Conservation (phyloP, 164 flowering plant species). For the Kingdonia uniflora region DNA sequence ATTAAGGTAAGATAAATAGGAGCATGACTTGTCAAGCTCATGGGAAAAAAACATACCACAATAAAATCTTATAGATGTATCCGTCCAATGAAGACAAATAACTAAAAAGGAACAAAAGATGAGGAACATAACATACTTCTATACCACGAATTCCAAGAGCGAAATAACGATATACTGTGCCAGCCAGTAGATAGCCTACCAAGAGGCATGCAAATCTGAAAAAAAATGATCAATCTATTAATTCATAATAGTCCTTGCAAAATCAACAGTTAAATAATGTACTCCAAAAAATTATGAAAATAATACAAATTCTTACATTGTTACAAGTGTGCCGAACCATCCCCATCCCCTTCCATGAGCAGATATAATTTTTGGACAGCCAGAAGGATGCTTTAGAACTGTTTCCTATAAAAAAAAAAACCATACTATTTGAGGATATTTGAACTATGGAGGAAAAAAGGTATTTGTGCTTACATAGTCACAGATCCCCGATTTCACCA, state of each 20-base stretch:
- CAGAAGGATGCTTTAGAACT: slow-evolving; percentile 68
- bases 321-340: slow-evolving; percentile 60
- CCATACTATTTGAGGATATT: neutral
- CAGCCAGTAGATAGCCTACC: slow-evolving; percentile 67
- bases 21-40: no score
- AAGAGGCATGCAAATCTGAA: slow-evolving; percentile 62
- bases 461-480: slow-evolving; percentile 48
- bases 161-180: slow-evolving; percentile 60
- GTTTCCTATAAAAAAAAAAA: slow-evolving; percentile 42
- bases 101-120: neutral
- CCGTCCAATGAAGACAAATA: no score
- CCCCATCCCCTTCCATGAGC: slow-evolving; percentile 60
- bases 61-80: no score
- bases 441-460: neutral
- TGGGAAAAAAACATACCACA: no score
- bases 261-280: slow-evolving; percentile 1
- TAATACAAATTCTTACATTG: slow-evolving; percentile 35
- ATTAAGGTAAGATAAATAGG: no score
- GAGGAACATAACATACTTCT: slow-evolving; percentile 47
- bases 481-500: slow-evolving; percentile 45
- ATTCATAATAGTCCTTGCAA: neutral
- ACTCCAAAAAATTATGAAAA: neutral
- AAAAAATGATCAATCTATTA: slow-evolving; percentile 5
- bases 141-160: slow-evolving; percentile 62
- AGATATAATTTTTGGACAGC: slow-evolving; percentile 59